phyloP scores from a whole-genome alignment of 306 rosid species.

The Prunus kanzakura region DNA sequence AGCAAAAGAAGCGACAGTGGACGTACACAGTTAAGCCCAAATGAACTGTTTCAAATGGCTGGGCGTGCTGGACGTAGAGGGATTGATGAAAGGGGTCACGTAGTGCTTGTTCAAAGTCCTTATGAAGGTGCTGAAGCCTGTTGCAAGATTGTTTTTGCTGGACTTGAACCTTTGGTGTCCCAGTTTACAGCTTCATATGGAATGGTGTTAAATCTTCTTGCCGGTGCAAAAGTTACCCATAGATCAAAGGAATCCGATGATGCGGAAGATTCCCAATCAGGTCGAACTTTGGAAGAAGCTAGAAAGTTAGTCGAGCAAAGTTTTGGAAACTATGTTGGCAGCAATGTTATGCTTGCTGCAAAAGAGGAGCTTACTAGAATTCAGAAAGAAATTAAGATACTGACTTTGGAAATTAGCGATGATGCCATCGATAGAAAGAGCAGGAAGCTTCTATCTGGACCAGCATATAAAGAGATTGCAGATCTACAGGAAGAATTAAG shows the following conservation, averaged over 20 bases:
- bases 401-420: slow-evolving; percentile 65
- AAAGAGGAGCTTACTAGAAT: slow-evolving; percentile 76
- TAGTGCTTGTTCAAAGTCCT: slow-evolving; percentile 81
- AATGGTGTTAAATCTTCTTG: slow-evolving; percentile 93
- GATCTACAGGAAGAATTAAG: slow-evolving; percentile 78
- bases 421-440: slow-evolving; percentile 82
- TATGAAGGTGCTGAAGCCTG: slow-evolving; percentile 92
- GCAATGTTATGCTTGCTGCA: slow-evolving; percentile 95
- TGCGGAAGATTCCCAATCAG: slow-evolving; percentile 35
- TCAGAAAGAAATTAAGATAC: slow-evolving; percentile 64
- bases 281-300: slow-evolving; percentile 90
- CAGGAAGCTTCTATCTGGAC: slow-evolving; percentile 59
- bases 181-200: slow-evolving; percentile 98
- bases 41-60: slow-evolving; percentile 98
- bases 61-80: slow-evolving; percentile 99
- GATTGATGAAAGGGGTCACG: slow-evolving; percentile 81
- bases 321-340: slow-evolving; percentile 95
- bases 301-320: slow-evolving; percentile 95
- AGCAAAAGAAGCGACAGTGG: slow-evolving; percentile 79
- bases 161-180: slow-evolving; percentile 89
- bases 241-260: slow-evolving; percentile 57
- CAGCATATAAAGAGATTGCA: slow-evolving; percentile 73
- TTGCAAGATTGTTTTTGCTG: slow-evolving; percentile 87
- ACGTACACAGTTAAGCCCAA: slow-evolving; percentile 61
- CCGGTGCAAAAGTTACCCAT: slow-evolving; percentile 74